A percentile compares a stretch with the other conserved stretches of the same genome.
Conservation (phyloP, 2,329 filamentous ascomycete species). For the Colletotrichum theobromicola region DNA sequence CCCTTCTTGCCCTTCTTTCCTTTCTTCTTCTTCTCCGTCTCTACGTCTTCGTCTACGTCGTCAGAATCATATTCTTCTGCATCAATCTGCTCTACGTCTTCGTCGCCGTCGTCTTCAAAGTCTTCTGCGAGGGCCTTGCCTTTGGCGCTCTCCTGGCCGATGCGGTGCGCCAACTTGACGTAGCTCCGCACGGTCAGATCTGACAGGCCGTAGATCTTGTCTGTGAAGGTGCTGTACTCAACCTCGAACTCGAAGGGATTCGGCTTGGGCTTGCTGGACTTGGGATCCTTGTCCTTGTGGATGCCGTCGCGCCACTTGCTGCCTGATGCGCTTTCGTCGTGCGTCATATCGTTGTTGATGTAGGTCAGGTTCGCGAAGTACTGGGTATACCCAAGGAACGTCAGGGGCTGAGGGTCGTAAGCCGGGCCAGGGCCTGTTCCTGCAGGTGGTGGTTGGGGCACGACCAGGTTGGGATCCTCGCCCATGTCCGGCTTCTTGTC, state of each 20-base stretch:
- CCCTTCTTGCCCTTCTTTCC: constrained; percentile 49
- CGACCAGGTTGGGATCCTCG: constrained; percentile 63
- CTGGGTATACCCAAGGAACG: constrained; percentile 81
- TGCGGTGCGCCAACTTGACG: constrained; percentile 79
- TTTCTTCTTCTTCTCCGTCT: constrained; percentile 52
- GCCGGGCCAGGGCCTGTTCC: constrained; percentile 82
- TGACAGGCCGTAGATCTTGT: constrained; percentile 74
- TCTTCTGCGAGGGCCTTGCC: constrained; percentile 27
- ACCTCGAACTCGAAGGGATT: constrained; percentile 76
- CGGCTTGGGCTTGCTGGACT: constrained; percentile 59
- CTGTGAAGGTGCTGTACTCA: constrained; percentile 84
- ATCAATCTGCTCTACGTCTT: constrained; percentile 27
- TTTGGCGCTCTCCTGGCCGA: constrained; percentile 57
- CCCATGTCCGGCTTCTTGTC: constrained; percentile 52
- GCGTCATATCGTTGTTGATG: constrained; percentile 75
- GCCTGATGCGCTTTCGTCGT: constrained; percentile 32
- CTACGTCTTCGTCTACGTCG: constrained; percentile 31
- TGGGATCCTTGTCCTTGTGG: constrained; percentile 63
- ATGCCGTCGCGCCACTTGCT: constrained; percentile 68
- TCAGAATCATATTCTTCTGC: constrained; percentile 26
- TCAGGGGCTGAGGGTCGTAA: constrained; percentile 84
- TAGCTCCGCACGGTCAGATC: constrained; percentile 88
- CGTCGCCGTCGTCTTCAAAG: constrained; percentile 29
- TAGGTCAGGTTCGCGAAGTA: constrained; percentile 94
- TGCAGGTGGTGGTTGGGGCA: constrained; percentile 77